Conservation (phyloP, 106 monocot genomes). For the Alisma plantagoaquatica region DNA sequence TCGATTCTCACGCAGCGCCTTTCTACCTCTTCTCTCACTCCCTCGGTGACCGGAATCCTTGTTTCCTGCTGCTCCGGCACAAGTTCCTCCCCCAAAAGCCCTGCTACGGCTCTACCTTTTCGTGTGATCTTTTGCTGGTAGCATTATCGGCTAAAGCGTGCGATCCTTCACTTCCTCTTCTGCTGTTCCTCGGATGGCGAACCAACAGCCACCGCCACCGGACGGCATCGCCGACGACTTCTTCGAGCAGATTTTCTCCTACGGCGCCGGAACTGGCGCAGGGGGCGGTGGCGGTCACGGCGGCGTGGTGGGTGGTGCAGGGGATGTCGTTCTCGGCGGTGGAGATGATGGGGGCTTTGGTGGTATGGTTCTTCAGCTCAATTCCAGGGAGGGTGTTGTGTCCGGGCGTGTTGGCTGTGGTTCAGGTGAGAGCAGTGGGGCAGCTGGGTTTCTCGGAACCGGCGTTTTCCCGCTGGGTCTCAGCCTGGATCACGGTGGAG, state of each 20-base stretch:
- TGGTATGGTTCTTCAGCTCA: too few species aligned
- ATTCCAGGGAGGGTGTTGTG: too few species aligned
- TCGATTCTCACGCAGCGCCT: neutral
- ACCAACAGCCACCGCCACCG: conserved; percentile 32
- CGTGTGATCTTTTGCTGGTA: too few species aligned
- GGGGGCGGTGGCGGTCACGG: conserved; percentile 1
- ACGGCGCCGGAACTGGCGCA: neutral
- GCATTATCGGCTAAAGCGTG: too few species aligned
- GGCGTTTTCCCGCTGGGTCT: conserved; percentile 61
- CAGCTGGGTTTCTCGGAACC: too few species aligned
- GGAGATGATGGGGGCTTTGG: too few species aligned
- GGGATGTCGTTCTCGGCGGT: conserved; percentile 5
- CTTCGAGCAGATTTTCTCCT: conserved; percentile 86
- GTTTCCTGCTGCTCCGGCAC: neutral
- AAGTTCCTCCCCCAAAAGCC: neutral
- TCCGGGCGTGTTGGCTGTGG: too few species aligned
- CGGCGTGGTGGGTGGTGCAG: neutral
- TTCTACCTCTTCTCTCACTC: neutral
- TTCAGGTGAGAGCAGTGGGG: too few species aligned
- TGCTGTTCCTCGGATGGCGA: conserved; percentile 32
- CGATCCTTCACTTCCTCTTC: neutral
- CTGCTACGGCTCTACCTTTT: neutral
- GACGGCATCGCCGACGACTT: conserved; percentile 81
- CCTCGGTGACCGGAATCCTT: neutral
- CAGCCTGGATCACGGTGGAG: conserved; percentile 66